Conservation (phyloP, 2,329 filamentous ascomycete species). For the Aspergillus brunneoviolaceus region DNA sequence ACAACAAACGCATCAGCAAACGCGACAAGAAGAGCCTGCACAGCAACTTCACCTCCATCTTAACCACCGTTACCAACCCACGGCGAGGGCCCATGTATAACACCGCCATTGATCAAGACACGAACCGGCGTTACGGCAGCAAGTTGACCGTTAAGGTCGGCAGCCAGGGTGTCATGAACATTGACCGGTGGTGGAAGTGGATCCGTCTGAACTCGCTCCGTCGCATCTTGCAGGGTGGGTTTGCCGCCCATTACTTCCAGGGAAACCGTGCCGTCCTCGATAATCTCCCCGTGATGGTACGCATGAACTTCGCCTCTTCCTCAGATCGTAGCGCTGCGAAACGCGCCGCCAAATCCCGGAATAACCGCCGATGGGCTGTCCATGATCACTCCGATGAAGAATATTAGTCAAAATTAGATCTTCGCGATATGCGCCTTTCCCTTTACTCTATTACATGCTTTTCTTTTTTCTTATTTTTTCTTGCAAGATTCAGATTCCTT, state of each 20-base stretch:
- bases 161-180: slow-evolving; percentile 58
- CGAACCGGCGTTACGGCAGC: slow-evolving; percentile 60
- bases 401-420: neutral
- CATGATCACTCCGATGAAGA: slow-evolving; percentile 26
- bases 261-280: slow-evolving; percentile 62
- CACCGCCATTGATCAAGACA: slow-evolving; percentile 62
- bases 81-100: slow-evolving; percentile 65
- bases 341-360: slow-evolving; percentile 30
- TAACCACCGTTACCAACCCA: slow-evolving; percentile 66
- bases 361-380: slow-evolving; percentile 29
- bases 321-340: slow-evolving; percentile 28
- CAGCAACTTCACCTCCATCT: slow-evolving; percentile 64
- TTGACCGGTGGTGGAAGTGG: slow-evolving; percentile 75
- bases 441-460: too few relatives aligned
- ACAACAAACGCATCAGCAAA: slow-evolving; percentile 63
- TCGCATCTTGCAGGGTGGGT: slow-evolving; percentile 61
- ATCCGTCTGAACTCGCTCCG: slow-evolving; percentile 62
- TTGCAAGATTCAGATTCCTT: neutral
- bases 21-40: slow-evolving; percentile 67
- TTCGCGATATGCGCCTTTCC: neutral
- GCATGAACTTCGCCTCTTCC: slow-evolving; percentile 18
- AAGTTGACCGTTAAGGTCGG: slow-evolving; percentile 61
- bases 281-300: slow-evolving; percentile 52
- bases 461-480: too few relatives aligned
- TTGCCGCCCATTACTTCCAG: slow-evolving; percentile 61